A percentile compares a stretch with the other conserved stretches of the same genome.
phyloP scores from a whole-genome alignment of 2,329 filamentous ascomycete species.

The Phyllosticta paracitricarpa region DNA sequence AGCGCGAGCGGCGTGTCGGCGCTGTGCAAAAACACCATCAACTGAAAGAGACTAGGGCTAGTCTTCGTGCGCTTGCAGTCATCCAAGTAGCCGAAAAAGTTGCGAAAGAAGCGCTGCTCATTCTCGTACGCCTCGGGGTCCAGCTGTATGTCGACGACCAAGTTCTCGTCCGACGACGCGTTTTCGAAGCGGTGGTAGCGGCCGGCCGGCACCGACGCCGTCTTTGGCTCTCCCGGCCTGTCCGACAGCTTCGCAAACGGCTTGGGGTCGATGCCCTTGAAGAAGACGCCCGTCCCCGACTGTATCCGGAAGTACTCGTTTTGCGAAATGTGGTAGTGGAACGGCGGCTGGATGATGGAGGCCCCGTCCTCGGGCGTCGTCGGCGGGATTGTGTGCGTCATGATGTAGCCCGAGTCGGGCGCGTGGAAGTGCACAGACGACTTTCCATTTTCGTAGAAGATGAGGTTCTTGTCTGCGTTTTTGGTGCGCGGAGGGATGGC shows the following conservation, averaged over 20 bases:
- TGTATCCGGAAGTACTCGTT: neutral
- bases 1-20: slow-evolving; percentile 6
- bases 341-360: neutral
- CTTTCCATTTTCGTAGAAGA: neutral
- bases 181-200: slow-evolving; percentile 8
- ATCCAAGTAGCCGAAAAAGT: slow-evolving; percentile 9
- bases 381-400: neutral
- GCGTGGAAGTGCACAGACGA: neutral
- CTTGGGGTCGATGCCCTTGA: neutral
- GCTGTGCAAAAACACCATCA: slow-evolving; percentile 7
- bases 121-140: slow-evolving; percentile 2
- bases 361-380: neutral
- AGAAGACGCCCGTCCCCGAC: neutral
- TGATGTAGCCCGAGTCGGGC: neutral
- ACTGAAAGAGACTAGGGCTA: slow-evolving; percentile 3
- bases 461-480: neutral
- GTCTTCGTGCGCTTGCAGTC: neutral
- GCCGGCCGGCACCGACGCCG: neutral
- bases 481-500: neutral
- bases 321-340: neutral
- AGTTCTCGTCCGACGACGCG: slow-evolving; percentile 1
- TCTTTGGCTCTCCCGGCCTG: neutral
- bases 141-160: slow-evolving; percentile 5
- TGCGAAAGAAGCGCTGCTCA: slow-evolving; percentile 8
- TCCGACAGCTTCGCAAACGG: neutral